Evolutionary conservation across 2,329 filamentous ascomycete genomes (phyloP).

Genomic region (Blastomyces parvus): DNA sequence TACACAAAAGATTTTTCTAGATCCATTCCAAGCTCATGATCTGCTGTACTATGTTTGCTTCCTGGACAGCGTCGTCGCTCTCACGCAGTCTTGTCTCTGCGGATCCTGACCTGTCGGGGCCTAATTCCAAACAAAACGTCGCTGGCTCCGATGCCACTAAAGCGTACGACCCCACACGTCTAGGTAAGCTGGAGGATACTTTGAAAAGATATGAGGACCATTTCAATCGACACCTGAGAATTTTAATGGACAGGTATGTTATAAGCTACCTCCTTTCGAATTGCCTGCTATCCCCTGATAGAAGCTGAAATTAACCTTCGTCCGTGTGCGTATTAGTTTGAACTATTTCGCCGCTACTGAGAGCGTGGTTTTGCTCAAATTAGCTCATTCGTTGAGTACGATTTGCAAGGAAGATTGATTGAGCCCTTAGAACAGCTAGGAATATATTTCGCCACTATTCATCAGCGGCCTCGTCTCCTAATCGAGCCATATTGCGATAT

Average conservation of each 20-base stretch:
- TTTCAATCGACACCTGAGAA: constrained; percentile 85
- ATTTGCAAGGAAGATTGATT: constrained; percentile 35
- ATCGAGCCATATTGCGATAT: not conserved
- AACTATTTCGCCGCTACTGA: constrained; percentile 98
- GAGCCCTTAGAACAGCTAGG: not conserved
- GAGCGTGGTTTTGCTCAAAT: constrained; percentile 82
- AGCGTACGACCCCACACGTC: constrained; percentile 48
- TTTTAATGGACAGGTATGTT: constrained; percentile 67
- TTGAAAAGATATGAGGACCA: constrained; percentile 87
- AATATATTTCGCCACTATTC: not conserved
- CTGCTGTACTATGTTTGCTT: constrained; percentile 87
- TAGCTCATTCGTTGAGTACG: constrained; percentile 42
- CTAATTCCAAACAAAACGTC: constrained; percentile 17
- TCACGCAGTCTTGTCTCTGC: constrained; percentile 74
- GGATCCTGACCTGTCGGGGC: constrained; percentile 60
- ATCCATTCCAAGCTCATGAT: constrained; percentile 97
- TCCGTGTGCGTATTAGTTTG: constrained; percentile 34
- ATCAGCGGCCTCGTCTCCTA: not conserved
- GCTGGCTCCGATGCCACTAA: constrained; percentile 20
- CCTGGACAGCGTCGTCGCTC: constrained; percentile 71
- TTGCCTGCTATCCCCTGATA: not conserved
- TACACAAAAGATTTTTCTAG: constrained; percentile 38
- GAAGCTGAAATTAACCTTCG: constrained; percentile 10
- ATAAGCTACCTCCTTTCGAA: not conserved
- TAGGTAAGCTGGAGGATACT: constrained; percentile 75